Percentiles rank a stretch among this genome's conserved stretches.
These are phyloP conservation scores for Metarhizium album DNA, from an alignment of 2,329 filamentous ascomycete species.

Conservation along the genomic window DNA sequence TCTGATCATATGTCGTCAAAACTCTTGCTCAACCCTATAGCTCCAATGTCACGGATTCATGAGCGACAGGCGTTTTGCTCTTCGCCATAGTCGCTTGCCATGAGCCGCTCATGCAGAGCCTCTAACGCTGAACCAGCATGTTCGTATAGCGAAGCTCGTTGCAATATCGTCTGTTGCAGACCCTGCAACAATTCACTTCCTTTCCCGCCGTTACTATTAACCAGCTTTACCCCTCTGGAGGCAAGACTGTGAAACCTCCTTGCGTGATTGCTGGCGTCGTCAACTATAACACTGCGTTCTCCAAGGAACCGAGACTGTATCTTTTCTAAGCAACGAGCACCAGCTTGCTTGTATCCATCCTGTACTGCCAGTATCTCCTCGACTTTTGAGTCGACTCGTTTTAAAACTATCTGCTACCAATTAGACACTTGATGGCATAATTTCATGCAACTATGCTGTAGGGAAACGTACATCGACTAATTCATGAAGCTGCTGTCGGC, in stretches of 20 bases:
- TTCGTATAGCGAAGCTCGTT: background rate
- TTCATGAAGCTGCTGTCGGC: conserved; percentile 4
- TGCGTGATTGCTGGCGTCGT: background rate
- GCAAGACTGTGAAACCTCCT: background rate
- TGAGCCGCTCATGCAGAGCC: background rate
- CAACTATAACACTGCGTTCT: conserved; percentile 1
- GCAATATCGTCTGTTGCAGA: background rate
- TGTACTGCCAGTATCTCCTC: conserved; percentile 1
- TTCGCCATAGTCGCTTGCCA: background rate
- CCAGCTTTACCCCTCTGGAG: background rate
- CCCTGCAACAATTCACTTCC: background rate
- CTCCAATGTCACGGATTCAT: background rate
- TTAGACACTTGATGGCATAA: background rate
- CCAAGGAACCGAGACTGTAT: conserved; percentile 5
- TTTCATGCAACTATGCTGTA: too few relatives aligned
- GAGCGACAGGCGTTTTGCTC: background rate
- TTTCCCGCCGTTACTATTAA: background rate
- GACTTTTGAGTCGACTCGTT: conserved; percentile 2
- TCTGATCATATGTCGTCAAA: too few relatives aligned
- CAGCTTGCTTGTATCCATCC: conserved; percentile 3
- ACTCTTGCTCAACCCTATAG: too few relatives aligned
- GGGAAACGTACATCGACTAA: conserved; percentile 3
- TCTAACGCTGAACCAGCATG: background rate
- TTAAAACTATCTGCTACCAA: background rate
- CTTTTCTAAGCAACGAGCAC: conserved; percentile 6